A percentile compares a stretch with the other conserved stretches of the same genome.
These are phyloP conservation scores for Phytomonas francai DNA, from an alignment of 208 protist genomes.

Conservation along the genomic window DNA sequence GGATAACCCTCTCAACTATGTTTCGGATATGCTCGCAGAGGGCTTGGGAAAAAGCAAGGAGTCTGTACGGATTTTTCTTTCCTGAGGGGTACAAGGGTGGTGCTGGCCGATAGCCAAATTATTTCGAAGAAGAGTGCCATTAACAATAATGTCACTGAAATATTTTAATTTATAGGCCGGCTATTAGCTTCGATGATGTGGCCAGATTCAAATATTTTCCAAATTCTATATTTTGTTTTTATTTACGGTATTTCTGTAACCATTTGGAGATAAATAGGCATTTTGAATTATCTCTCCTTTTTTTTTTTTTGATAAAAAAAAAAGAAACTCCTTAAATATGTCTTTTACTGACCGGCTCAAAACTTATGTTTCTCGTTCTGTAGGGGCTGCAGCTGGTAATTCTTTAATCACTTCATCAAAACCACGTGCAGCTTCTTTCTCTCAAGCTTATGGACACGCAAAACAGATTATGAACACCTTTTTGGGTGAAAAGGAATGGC, in stretches of 20 bases:
- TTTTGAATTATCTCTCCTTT: background rate
- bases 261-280: background rate
- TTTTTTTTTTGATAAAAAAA: background rate
- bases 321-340: conserved; percentile 11
- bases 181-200: background rate
- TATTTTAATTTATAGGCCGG: background rate
- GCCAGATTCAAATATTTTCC: background rate
- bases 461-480: conserved; percentile 54
- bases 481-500: conserved; percentile 80
- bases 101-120: conserved; percentile 15
- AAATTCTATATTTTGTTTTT: background rate
- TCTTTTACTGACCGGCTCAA: conserved; percentile 74
- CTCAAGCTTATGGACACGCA: conserved; percentile 43
- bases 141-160: background rate
- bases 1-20: conserved; percentile 13
- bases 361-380: conserved; percentile 52
- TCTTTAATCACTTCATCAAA: conserved; percentile 28
- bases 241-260: background rate
- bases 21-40: conserved; percentile 14
- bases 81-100: conserved; percentile 25
- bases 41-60: conserved; percentile 26
- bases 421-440: conserved; percentile 35
- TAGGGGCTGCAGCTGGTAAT: conserved; percentile 36
- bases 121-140: background rate
- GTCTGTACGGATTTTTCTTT: conserved; percentile 23